Conservation (phyloP, 2,329 filamentous ascomycete species). For the Pseudofabraea citricarpa region DNA sequence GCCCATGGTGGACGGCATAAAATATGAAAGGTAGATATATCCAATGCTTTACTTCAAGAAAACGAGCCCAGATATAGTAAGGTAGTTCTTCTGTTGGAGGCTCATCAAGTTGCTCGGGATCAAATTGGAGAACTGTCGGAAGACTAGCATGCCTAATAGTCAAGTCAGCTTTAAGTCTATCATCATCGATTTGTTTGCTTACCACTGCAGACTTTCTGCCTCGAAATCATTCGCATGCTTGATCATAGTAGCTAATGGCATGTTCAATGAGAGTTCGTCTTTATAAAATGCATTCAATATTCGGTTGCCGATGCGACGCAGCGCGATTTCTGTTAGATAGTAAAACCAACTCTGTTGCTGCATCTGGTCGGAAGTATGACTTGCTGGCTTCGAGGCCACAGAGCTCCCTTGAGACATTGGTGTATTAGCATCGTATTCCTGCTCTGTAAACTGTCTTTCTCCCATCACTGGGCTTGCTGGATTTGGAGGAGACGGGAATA, state of each 20-base stretch:
- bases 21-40: neutral
- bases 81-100: neutral
- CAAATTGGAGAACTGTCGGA: neutral
- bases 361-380: constrained; percentile 4
- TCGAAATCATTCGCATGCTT: neutral
- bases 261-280: neutral
- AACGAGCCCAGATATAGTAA: neutral
- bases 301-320: constrained; percentile 36
- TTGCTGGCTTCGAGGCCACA: neutral
- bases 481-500: constrained; percentile 26
- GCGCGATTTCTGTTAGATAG: constrained; percentile 38
- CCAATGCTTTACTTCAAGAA: neutral
- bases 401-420: constrained; percentile 1
- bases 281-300: constrained; percentile 31
- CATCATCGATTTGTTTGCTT: no score
- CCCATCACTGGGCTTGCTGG: neutral
- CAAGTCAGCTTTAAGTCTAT: no score
- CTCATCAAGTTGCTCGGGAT: neutral
- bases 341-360: constrained; percentile 38
- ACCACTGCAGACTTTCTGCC: neutral
- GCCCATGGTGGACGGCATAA: neutral
- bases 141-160: neutral
- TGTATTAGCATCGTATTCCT: constrained; percentile 1
- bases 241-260: neutral
- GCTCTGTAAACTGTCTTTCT: constrained; percentile 1